These are phyloP conservation scores for Helicostylum pulchrum DNA, from an alignment of 192 early-diverging fungal genomes.

Conservation along the genomic window DNA sequence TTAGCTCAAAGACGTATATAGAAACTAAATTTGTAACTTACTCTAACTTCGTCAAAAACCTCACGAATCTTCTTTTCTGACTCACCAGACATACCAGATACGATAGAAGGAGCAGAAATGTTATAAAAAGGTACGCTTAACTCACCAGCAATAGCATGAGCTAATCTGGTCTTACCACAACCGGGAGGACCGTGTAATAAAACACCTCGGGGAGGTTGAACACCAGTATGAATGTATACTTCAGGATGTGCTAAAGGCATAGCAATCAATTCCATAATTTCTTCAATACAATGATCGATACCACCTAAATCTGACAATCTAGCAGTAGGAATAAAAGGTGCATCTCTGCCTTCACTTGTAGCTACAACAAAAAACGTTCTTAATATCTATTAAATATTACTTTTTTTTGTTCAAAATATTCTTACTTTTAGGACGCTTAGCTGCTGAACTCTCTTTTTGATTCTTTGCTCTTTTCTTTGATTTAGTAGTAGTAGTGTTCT, in stretches of 20 bases:
- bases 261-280: conserved; percentile 86
- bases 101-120: conserved; percentile 91
- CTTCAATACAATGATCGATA: conserved; percentile 85
- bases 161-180: conserved; percentile 94
- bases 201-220: conserved; percentile 91
- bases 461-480: conserved; percentile 41
- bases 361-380: conserved; percentile 7
- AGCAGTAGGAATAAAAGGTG: conserved; percentile 37
- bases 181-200: conserved; percentile 95
- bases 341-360: conserved; percentile 18
- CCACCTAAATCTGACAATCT: conserved; percentile 84
- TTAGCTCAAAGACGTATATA: too few relatives aligned
- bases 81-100: conserved; percentile 98
- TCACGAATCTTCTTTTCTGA: conserved; percentile 98
- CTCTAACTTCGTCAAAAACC: conserved; percentile 94
- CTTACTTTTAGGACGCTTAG: conserved; percentile 31
- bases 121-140: conserved; percentile 87
- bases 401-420: background rate
- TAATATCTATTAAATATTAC: background rate
- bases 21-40: background rate
- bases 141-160: conserved; percentile 96
- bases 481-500: conserved; percentile 10
- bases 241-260: conserved; percentile 95
- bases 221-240: conserved; percentile 87
- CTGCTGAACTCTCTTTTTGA: conserved; percentile 4